Percentiles rank a stretch among this genome's conserved stretches.
Conservation (phyloP, 305 asterid genomes). For the Fraxinus nigra region DNA sequence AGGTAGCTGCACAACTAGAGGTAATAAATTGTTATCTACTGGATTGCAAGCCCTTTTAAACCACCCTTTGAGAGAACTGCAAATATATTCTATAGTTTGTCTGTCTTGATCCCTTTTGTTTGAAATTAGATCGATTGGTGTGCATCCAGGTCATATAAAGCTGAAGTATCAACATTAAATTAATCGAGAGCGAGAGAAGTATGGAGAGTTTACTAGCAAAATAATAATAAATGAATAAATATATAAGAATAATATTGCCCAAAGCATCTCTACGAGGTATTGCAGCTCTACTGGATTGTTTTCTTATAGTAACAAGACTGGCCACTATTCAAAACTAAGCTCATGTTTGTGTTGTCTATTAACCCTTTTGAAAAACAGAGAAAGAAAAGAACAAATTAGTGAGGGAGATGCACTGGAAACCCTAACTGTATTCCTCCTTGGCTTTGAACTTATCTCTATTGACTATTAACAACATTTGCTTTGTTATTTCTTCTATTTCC, state of each 20-base stretch:
- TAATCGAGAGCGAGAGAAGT: background rate
- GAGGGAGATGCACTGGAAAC: background rate
- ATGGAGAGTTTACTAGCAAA: background rate
- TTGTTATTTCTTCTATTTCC: background rate
- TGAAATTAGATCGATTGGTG: background rate
- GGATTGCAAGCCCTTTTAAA: constrained; percentile 13
- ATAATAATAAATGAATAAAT: background rate
- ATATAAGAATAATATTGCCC: background rate
- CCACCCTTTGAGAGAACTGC: background rate
- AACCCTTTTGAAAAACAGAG: background rate
- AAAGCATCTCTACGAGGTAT: background rate
- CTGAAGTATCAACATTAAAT: background rate
- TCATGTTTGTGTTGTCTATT: background rate
- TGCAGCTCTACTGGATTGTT: background rate
- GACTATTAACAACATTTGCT: background rate
- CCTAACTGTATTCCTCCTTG: background rate
- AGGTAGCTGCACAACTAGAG: constrained; percentile 99
- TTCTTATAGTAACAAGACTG: background rate
- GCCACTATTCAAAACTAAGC: background rate
- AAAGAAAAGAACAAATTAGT: background rate
- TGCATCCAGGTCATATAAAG: background rate
- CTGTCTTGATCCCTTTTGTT: background rate
- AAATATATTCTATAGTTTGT: too few species aligned
- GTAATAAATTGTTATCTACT: constrained; percentile 42
- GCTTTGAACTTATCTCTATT: background rate